phyloP scores from a whole-genome alignment of 108 stramenopile genomes.

The Conticribra weissflogii region DNA sequence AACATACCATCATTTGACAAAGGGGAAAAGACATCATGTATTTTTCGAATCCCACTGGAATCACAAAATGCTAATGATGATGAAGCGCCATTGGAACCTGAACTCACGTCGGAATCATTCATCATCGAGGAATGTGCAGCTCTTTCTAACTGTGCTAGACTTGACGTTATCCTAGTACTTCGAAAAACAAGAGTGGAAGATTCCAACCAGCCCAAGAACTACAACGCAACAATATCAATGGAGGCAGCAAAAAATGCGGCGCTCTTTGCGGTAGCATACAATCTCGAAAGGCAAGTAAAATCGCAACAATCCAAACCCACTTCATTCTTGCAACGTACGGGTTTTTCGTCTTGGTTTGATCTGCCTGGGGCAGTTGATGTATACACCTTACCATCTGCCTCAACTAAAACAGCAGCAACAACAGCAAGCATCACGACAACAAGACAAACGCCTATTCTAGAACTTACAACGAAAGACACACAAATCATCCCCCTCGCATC shows the following conservation, averaged over 20 bases:
- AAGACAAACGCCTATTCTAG: conserved; percentile 4
- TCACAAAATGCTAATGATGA: too few relatives aligned
- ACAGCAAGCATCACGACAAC: conserved; percentile 7
- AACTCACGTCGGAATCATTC: conserved; percentile 2
- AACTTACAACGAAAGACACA: conserved; percentile 1
- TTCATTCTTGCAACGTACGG: conserved; percentile 33
- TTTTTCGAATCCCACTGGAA: too few relatives aligned
- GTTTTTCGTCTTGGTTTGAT: conserved; percentile 52
- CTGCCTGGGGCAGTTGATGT: conserved; percentile 23
- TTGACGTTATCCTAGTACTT: conserved; percentile 59
- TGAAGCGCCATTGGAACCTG: neutral
- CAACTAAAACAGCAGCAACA: neutral
- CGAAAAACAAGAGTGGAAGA: neutral
- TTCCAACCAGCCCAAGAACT: neutral
- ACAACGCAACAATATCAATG: neutral
- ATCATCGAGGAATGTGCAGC: conserved; percentile 62
- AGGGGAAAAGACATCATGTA: too few relatives aligned
- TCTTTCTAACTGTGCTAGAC: conserved; percentile 79
- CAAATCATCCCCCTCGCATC: conserved; percentile 16
- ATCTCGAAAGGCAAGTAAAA: conserved; percentile 31
- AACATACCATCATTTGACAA: neutral
- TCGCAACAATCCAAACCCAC: conserved; percentile 18
- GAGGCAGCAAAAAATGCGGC: conserved; percentile 25
- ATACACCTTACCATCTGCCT: neutral
- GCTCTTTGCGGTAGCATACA: conserved; percentile 32